These are phyloP conservation scores for Theileria parva DNA, from an alignment of 169 alveolate species.

Conservation along the genomic window DNA sequence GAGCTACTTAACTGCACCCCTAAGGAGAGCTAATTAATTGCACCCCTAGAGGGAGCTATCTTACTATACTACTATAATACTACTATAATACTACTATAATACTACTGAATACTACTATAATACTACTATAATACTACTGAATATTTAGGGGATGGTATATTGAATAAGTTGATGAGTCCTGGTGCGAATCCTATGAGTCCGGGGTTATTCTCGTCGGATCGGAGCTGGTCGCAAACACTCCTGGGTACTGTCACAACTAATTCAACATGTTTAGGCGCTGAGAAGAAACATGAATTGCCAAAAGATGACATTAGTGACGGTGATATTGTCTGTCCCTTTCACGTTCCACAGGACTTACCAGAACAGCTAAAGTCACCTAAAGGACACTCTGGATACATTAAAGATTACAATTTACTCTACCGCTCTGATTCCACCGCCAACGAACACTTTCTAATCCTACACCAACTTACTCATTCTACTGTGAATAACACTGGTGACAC, in stretches of 20 bases:
- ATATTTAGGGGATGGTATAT: background rate
- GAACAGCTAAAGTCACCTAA: slow-evolving; percentile 10
- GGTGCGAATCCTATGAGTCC: background rate
- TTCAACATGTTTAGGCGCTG: background rate
- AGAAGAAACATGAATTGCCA: background rate
- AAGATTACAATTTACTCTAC: slow-evolving; percentile 16
- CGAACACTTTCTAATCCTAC: slow-evolving; percentile 21
- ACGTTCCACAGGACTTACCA: slow-evolving; percentile 34
- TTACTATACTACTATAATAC: too few relatives aligned
- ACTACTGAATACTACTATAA: too few relatives aligned
- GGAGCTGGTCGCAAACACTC: background rate
- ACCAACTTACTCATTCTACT: slow-evolving; percentile 15
- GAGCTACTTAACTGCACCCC: too few relatives aligned
- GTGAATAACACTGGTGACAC: too few relatives aligned
- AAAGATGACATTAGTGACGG: background rate
- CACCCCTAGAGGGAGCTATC: too few relatives aligned
- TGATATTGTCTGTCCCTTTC: slow-evolving; percentile 59
- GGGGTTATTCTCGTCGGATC: background rate
- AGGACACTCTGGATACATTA: slow-evolving; percentile 1
- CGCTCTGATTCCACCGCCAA: background rate
- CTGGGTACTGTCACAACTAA: too few relatives aligned
- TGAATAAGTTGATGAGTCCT: background rate
- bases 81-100: too few relatives aligned
- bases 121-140: too few relatives aligned
- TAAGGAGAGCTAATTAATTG: too few relatives aligned